Conservation (phyloP, 2,329 filamentous ascomycete species). For the Fonsecaea nubica region DNA sequence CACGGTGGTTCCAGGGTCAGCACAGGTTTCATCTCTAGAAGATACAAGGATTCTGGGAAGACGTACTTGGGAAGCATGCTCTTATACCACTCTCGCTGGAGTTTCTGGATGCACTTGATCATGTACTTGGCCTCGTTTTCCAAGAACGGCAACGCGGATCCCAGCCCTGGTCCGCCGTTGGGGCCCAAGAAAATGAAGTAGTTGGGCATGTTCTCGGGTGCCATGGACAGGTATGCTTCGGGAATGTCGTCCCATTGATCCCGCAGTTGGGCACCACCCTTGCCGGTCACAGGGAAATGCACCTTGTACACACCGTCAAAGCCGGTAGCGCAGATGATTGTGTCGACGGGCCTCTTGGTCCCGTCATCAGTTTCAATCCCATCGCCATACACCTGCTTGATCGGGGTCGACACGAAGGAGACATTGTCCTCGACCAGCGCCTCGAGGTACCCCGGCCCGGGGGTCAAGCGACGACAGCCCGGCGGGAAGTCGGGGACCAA, state of each 20-base stretch:
- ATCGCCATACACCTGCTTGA: not conserved
- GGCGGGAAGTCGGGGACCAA: constrained; percentile 7
- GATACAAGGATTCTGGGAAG: too few species aligned
- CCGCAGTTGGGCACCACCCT: constrained; percentile 29
- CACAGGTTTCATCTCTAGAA: too few species aligned
- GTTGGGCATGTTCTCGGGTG: constrained; percentile 22
- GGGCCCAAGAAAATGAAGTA: constrained; percentile 19
- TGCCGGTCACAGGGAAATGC: constrained; percentile 39
- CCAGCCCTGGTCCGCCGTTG: constrained; percentile 15
- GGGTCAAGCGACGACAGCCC: not conserved
- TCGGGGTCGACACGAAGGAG: not conserved
- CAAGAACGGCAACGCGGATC: constrained; percentile 9
- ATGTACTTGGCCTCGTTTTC: constrained; percentile 20
- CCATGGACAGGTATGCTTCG: not conserved
- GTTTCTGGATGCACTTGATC: constrained; percentile 17
- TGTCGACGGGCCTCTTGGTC: not conserved
- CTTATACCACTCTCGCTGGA: constrained; percentile 13
- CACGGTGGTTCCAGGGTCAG: too few species aligned
- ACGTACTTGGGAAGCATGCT: constrained; percentile 20
- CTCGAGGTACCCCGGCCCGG: constrained; percentile 2
- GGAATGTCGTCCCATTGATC: constrained; percentile 40
- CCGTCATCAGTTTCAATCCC: not conserved
- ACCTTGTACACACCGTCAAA: not conserved
- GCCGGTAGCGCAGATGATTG: constrained; percentile 8
- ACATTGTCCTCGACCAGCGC: not conserved